Evolutionary conservation across 257 asterid genomes (phyloP).

Genomic region (Scutellaria galericulata): DNA sequence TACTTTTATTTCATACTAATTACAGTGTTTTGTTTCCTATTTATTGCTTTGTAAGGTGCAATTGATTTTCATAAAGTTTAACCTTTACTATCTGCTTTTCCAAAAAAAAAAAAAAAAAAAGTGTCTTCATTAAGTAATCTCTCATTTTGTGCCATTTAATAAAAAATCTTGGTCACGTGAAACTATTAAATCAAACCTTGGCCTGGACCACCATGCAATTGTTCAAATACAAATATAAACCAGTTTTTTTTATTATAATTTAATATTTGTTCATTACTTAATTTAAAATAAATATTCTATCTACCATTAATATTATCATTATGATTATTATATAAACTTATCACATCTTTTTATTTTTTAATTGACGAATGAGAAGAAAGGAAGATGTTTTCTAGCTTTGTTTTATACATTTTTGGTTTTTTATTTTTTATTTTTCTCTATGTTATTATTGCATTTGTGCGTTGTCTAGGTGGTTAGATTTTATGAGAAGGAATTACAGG

Average conservation of each 20-base stretch:
- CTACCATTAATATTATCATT: too few species aligned
- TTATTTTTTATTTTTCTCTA: background rate
- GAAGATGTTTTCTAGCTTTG: background rate
- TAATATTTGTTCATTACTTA: too few species aligned
- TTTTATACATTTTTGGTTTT: background rate
- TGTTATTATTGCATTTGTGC: background rate
- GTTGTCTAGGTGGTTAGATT: background rate
- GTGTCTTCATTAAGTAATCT: constrained; percentile 26
- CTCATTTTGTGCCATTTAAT: constrained; percentile 29
- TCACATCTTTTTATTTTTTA: too few species aligned
- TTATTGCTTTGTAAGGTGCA: background rate
- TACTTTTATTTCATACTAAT: constrained; percentile 14
- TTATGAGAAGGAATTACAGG: background rate
- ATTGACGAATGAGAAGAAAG: too few species aligned
- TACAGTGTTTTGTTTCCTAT: background rate
- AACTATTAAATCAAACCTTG: background rate
- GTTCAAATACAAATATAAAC: background rate
- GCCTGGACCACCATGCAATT: constrained; percentile 10
- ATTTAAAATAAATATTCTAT: too few species aligned
- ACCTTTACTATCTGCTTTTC: background rate
- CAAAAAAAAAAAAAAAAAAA: background rate
- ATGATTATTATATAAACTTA: too few species aligned
- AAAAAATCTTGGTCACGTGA: constrained; percentile 5
- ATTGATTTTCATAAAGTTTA: background rate
- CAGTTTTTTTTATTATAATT: background rate